Conservation (phyloP, 768 basidiomycete genomes). For the Russula emetica region DNA sequence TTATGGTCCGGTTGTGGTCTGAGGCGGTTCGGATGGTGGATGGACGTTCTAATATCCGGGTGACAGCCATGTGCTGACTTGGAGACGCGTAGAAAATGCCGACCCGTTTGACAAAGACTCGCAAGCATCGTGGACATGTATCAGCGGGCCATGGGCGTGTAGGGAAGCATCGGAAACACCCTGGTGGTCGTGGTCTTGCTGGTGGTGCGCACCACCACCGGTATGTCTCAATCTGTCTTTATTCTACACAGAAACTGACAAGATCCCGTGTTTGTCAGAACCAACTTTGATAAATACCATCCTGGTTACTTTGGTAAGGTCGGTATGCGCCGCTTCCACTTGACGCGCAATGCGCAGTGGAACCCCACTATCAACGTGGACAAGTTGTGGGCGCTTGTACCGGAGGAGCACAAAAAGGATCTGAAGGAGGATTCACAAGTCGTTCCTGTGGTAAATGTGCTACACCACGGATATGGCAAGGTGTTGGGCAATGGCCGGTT, state of each 20-base stretch:
- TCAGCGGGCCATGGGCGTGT: constrained; percentile 99
- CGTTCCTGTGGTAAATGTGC: constrained; percentile 93
- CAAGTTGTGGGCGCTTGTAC: constrained; percentile 92
- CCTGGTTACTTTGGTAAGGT: constrained; percentile 99
- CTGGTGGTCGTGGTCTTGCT: constrained; percentile 99
- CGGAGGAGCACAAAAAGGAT: constrained; percentile 75
- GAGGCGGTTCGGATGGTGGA: constrained; percentile 41
- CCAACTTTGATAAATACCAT: constrained; percentile 99
- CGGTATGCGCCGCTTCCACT: constrained; percentile 99
- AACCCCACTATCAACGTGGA: constrained; percentile 97
- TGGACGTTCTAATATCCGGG: constrained; percentile 38
- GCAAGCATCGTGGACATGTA: constrained; percentile 99
- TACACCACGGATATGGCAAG: constrained; percentile 82
- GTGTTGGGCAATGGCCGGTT: constrained; percentile 91
- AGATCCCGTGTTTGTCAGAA: constrained; percentile 43
- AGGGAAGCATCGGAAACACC: constrained; percentile 99
- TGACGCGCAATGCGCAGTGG: constrained; percentile 88
- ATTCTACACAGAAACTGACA: background rate
- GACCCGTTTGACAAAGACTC: constrained; percentile 92
- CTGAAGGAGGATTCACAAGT: constrained; percentile 69
- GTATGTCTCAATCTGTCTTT: constrained; percentile 43
- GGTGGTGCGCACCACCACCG: constrained; percentile 99
- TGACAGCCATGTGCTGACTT: constrained; percentile 31
- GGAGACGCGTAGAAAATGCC: constrained; percentile 66
- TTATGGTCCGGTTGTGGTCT: constrained; percentile 5